phyloP scores from a whole-genome alignment of 1,284 basidiomycete genomes.

The Pisolithus thermaeus region DNA sequence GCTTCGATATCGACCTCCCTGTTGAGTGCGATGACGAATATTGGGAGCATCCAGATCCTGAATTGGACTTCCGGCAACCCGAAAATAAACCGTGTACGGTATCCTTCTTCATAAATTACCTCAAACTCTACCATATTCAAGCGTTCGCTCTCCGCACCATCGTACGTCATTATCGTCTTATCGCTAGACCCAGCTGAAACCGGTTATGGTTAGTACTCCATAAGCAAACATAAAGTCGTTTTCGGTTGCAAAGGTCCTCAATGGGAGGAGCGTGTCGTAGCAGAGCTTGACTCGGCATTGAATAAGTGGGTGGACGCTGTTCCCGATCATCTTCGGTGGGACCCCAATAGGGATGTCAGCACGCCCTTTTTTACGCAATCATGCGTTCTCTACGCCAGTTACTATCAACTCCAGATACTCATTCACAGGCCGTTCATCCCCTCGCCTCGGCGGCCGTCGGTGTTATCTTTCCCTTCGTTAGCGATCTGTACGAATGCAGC shows the following conservation, averaged over 20 bases:
- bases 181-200: background rate
- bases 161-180: constrained; percentile 31
- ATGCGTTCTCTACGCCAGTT: constrained; percentile 56
- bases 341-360: constrained; percentile 55
- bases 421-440: constrained; percentile 83
- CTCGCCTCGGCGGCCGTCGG: constrained; percentile 50
- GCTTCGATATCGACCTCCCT: constrained; percentile 71
- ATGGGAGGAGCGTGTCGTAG: constrained; percentile 67
- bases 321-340: constrained; percentile 70
- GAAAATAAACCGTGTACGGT: constrained; percentile 47
- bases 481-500: constrained; percentile 84
- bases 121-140: constrained; percentile 64
- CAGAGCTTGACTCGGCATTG: constrained; percentile 70
- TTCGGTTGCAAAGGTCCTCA: constrained; percentile 53
- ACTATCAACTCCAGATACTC: constrained; percentile 72
- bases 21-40: constrained; percentile 74
- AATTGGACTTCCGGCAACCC: constrained; percentile 52
- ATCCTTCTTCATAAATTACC: constrained; percentile 49
- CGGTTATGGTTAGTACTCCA: constrained; percentile 50
- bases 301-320: constrained; percentile 75
- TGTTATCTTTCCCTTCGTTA: constrained; percentile 62
- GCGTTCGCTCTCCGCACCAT: constrained; percentile 61
- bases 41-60: constrained; percentile 56
- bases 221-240: constrained; percentile 59
- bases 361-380: constrained; percentile 63